Percentiles rank a stretch among this genome's conserved stretches.
Evolutionary conservation across 371 early-diverging fungal genomes (phyloP).

Genomic region (Dichotomocladium elegans): DNA sequence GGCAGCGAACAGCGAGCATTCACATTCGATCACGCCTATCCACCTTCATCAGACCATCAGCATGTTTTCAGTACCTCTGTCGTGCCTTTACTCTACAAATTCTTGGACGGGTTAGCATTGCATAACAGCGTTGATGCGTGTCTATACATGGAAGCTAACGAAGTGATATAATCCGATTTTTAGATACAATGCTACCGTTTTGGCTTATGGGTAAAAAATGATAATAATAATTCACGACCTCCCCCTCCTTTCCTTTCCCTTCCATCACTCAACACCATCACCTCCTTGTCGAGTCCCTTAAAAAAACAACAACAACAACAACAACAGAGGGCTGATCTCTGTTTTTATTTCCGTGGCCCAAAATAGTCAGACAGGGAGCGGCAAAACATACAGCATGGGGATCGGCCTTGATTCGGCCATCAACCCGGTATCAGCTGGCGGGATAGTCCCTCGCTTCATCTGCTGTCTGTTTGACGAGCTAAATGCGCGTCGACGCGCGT

Average conservation of each 20-base stretch:
- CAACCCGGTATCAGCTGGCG: slow-evolving; percentile 27
- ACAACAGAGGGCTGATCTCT: too few relatives aligned
- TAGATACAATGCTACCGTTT: slow-evolving; percentile 79
- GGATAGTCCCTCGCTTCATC: slow-evolving; percentile 89
- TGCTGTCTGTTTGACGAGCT: slow-evolving; percentile 54
- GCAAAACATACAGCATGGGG: slow-evolving; percentile 57
- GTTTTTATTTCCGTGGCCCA: too few relatives aligned
- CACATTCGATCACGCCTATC: slow-evolving; percentile 86
- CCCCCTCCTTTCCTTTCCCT: neutral
- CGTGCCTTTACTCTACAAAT: slow-evolving; percentile 70
- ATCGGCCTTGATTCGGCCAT: slow-evolving; percentile 36
- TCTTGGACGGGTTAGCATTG: slow-evolving; percentile 90
- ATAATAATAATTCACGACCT: neutral
- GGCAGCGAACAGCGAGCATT: slow-evolving; percentile 66
- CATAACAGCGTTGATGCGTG: too few relatives aligned
- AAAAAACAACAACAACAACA: neutral
- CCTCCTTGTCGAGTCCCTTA: slow-evolving; percentile 49
- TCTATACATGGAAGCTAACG: too few relatives aligned
- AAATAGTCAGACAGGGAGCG: slow-evolving; percentile 46
- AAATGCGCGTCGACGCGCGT: slow-evolving; percentile 61
- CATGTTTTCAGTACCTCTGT: slow-evolving; percentile 69
- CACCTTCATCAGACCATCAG: slow-evolving; percentile 63
- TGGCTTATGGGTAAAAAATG: slow-evolving; percentile 88
- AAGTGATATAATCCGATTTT: neutral
- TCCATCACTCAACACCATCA: neutral